phyloP scores from a whole-genome alignment of 306 rosid species.

The Neltuma alba region DNA sequence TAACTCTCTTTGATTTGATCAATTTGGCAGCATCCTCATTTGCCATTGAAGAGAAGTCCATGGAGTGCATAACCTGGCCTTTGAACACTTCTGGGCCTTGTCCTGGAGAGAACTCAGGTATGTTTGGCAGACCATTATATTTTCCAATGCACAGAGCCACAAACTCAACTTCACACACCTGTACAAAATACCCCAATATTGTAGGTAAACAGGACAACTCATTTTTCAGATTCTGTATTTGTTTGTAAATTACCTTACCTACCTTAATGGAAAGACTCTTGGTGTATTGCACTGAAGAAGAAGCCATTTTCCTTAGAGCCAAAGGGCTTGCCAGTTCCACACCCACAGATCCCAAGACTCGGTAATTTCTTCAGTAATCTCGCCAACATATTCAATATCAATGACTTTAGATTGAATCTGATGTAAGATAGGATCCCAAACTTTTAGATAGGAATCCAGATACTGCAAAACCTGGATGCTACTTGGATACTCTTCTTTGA shows the following conservation, averaged over 20 bases:
- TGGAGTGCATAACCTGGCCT: slow-evolving; percentile 57
- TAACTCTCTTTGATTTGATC: slow-evolving; percentile 43
- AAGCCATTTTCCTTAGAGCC: slow-evolving; percentile 52
- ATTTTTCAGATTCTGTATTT: background rate
- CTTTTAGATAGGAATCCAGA: slow-evolving; percentile 46
- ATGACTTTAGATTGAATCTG: slow-evolving; percentile 52
- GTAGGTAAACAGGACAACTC: background rate
- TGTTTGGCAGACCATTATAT: slow-evolving; percentile 55
- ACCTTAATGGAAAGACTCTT: slow-evolving; percentile 41
- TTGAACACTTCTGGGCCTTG: slow-evolving; percentile 57
- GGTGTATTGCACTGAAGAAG: slow-evolving; percentile 49
- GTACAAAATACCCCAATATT: background rate
- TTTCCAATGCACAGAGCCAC: slow-evolving; percentile 61
- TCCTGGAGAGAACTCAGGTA: slow-evolving; percentile 51
- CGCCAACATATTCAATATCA: slow-evolving; percentile 48
- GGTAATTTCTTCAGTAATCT: slow-evolving; percentile 36
- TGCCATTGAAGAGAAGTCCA: slow-evolving; percentile 52
- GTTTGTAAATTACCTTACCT: background rate
- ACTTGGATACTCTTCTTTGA: slow-evolving; percentile 39
- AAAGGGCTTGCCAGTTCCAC: slow-evolving; percentile 53
- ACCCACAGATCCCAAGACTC: slow-evolving; percentile 56
- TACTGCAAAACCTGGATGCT: slow-evolving; percentile 44
- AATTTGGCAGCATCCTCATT: slow-evolving; percentile 41
- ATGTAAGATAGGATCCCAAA: slow-evolving; percentile 46
- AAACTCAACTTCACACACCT: slow-evolving; percentile 56